Conservation (phyloP, 176 grass and related monocot species). For the Microstegium vimineum region DNA sequence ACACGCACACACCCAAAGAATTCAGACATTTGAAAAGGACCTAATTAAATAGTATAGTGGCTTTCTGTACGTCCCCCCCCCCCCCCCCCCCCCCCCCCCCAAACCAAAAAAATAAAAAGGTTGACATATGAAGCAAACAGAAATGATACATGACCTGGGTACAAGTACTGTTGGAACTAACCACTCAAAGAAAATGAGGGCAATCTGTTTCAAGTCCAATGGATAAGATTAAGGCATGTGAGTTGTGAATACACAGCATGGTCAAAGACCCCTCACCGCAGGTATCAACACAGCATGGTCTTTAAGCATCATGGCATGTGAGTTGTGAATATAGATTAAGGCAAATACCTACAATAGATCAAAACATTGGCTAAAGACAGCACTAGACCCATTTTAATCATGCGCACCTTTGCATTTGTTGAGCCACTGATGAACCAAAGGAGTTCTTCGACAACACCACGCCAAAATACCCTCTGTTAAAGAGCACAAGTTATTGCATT, state of each 20-base stretch:
- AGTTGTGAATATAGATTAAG: neutral
- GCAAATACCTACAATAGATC: neutral
- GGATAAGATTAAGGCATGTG: neutral
- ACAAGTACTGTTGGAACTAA: neutral
- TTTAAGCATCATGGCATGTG: neutral
- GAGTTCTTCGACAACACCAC: constrained; percentile 83
- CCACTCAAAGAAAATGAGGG: neutral
- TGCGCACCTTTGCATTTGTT: constrained; percentile 68
- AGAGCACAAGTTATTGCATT: constrained; percentile 20
- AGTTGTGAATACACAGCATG: too few species aligned
- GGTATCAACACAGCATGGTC: neutral
- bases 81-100: too few species aligned
- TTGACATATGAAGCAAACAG: neutral
- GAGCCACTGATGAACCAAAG: constrained; percentile 93
- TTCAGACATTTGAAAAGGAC: neutral
- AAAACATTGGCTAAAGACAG: neutral
- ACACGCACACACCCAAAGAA: neutral
- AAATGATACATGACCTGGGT: neutral
- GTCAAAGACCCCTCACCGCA: too few species aligned
- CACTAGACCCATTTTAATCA: constrained; percentile 14
- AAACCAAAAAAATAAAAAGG: neutral
- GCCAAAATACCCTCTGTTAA: constrained; percentile 81
- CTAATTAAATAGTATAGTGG: neutral
- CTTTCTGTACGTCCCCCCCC: too few species aligned
- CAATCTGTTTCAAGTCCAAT: neutral